These are phyloP conservation scores for Raddia guianensis DNA, from an alignment of 176 grass and related monocot genomes.

Conservation along the genomic window DNA sequence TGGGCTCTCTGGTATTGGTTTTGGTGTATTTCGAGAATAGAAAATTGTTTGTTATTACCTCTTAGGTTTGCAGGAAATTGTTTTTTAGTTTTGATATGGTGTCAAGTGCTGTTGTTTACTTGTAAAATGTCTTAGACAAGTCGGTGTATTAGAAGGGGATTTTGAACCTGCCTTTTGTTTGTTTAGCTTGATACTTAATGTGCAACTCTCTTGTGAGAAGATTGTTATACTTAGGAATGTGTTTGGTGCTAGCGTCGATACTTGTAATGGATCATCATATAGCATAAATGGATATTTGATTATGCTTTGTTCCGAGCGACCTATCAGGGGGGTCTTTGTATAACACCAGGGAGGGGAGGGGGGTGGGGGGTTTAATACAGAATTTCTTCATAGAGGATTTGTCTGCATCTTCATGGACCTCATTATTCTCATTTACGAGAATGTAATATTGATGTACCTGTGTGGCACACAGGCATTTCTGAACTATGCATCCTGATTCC, in stretches of 20 bases:
- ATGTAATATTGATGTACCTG: neutral
- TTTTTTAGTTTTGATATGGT: neutral
- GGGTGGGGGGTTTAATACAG: neutral
- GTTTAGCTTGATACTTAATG: neutral
- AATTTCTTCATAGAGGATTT: neutral
- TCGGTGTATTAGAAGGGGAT: neutral
- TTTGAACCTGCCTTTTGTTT: neutral
- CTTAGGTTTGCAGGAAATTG: neutral
- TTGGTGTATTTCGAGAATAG: neutral
- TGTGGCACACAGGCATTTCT: neutral
- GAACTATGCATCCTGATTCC: neutral
- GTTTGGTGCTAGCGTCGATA: neutral
- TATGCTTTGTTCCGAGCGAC: neutral
- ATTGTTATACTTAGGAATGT: neutral
- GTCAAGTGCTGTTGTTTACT: neutral
- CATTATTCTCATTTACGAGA: neutral
- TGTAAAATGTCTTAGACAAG: neutral
- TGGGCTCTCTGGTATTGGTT: neutral
- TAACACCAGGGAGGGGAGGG: too few relatives aligned
- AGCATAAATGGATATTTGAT: neutral
- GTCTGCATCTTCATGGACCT: neutral
- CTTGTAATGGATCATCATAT: neutral
- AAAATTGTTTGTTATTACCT: neutral
- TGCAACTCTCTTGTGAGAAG: neutral
- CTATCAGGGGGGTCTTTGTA: neutral